Conservation (phyloP, 2,329 filamentous ascomycete genomes). For the Nannizzia gypsea region DNA sequence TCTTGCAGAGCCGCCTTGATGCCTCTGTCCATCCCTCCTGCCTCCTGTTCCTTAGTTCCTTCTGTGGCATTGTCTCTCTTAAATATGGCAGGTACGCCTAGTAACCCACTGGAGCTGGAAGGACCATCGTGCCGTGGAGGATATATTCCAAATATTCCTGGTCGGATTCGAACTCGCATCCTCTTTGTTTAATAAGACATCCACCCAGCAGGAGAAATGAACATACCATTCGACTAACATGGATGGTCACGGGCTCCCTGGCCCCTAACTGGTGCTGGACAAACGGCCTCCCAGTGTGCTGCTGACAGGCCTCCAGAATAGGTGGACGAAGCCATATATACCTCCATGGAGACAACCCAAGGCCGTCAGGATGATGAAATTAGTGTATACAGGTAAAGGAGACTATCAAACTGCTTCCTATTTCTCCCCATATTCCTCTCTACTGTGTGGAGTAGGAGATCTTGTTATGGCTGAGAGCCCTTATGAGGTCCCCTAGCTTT, state of each 20-base stretch:
- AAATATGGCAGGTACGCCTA: not conserved
- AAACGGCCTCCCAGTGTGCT: not conserved
- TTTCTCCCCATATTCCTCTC: not conserved
- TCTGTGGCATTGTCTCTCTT: not conserved
- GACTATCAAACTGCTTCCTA: not conserved
- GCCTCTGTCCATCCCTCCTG: not conserved
- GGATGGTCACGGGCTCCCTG: not conserved
- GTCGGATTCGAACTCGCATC: not conserved
- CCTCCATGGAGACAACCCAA: not conserved
- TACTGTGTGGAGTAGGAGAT: not conserved
- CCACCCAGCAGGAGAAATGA: not conserved
- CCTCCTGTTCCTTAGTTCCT: not conserved
- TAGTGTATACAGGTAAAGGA: not conserved
- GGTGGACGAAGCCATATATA: not conserved
- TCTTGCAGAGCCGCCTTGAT: not conserved
- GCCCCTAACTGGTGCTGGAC: not conserved
- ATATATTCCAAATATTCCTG: not conserved
- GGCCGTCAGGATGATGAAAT: not conserved
- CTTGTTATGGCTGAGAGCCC: not conserved
- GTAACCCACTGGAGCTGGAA: not conserved
- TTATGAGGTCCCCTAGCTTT: not conserved
- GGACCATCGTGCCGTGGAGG: not conserved
- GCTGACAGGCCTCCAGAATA: not conserved
- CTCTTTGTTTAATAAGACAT: not conserved
- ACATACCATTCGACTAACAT: not conserved